Base-by-base conservation (phyloP, 331 rosid genomes). In the Pyrus hybrid region DNA sequence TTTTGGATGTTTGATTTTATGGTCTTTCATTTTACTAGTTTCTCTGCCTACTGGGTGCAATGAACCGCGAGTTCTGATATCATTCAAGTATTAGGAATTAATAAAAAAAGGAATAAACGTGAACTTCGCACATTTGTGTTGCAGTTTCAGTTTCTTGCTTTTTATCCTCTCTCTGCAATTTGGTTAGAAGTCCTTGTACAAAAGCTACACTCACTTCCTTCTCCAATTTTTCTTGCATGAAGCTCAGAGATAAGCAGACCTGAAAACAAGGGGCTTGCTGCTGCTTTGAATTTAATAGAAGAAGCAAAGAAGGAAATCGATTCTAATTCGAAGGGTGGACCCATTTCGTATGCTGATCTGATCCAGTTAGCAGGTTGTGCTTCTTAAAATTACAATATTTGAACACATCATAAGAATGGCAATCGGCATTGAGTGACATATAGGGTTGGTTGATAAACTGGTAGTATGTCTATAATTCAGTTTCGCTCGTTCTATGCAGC, bases 231-330 rank as follows among this genome's bases (percentile, higher is more conserved):
- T 82, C 85, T 77, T 54, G 80, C 83, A 23, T 85, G 86, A 87
- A 94, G 99, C 87, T 87, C 97, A 89, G 99, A 94, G 90, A 88
- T 90, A 81, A 85, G 87, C 84, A 92, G 99, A 87, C 89, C 99
- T 72, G 99, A 95, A 84, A 95, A 95, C 70, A 77, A 85, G 78
- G 90, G 91, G 45, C 86, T 95, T 51, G 76, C 93, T 58, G 83
- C 87, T 37, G 93, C 99, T 78, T 66, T 95, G 79, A 89, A 81
- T 78, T 86, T 95, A 10, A 12, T 92, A 81, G 97, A 92, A 73
- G 90, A 84, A 86, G 93, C 90, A 23, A 95, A 95, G 84, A 94
- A 86, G 80, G 97, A 95, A 86, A 89, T 95, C 18, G 99, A 95
- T 85, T 83, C 88, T 4, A 83, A 85, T 83, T 86, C 97, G 76